Conservation (phyloP, 1,284 basidiomycete species). For the Leccinum angustisporum region DNA sequence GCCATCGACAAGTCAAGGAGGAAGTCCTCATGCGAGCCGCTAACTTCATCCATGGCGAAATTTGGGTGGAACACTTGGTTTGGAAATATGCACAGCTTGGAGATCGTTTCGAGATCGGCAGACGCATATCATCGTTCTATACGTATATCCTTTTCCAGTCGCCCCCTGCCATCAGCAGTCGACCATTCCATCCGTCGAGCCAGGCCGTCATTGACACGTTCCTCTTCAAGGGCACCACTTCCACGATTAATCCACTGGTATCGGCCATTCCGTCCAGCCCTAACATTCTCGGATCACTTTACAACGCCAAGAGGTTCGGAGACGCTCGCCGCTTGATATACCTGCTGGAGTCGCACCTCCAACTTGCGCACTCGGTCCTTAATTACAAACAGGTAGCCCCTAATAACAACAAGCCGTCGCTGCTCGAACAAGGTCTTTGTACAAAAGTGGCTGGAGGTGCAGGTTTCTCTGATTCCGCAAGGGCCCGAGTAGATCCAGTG, state of each 20-base stretch:
- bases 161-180: slow-evolving; percentile 49
- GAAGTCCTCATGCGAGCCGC: slow-evolving; percentile 78
- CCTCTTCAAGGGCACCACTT: slow-evolving; percentile 67
- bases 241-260: slow-evolving; percentile 75
- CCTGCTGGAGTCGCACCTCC: slow-evolving; percentile 66
- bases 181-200: slow-evolving; percentile 58
- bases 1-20: slow-evolving; percentile 71
- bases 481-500: slow-evolving; percentile 60
- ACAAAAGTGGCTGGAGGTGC: slow-evolving; percentile 53
- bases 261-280: slow-evolving; percentile 63
- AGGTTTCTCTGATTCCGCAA: slow-evolving; percentile 46
- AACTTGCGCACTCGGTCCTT: slow-evolving; percentile 53
- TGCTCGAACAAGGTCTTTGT: slow-evolving; percentile 76
- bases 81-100: too few relatives aligned
- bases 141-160: slow-evolving; percentile 64
- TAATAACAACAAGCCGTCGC: slow-evolving; percentile 47
- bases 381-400: slow-evolving; percentile 53
- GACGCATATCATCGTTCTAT: slow-evolving; percentile 44
- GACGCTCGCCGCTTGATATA: slow-evolving; percentile 71
- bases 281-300: slow-evolving; percentile 58
- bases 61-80: slow-evolving; percentile 73
- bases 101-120: too few relatives aligned
- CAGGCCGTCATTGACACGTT: slow-evolving; percentile 65
- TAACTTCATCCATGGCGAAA: slow-evolving; percentile 76
- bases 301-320: slow-evolving; percentile 59